Conservation (phyloP, 106 monocot species). For the Allium sativum region DNA sequence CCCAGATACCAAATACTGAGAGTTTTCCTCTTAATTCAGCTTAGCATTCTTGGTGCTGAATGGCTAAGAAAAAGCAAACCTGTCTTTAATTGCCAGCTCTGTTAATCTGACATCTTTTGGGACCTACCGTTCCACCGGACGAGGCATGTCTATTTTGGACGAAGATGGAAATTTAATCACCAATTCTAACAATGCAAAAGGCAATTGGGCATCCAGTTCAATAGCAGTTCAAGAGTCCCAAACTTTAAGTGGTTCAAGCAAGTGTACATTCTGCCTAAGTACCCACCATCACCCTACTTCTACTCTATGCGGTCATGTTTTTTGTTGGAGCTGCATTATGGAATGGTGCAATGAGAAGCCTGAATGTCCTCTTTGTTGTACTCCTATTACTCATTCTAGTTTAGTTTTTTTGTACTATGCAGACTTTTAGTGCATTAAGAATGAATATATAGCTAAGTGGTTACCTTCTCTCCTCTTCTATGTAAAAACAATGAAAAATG, state of each 20-base stretch:
- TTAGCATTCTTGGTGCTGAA: slow-evolving; percentile 91
- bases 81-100: slow-evolving; percentile 81
- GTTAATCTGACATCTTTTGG: slow-evolving; percentile 43
- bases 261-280: slow-evolving; percentile 88
- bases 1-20: slow-evolving; percentile 94
- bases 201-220: slow-evolving; percentile 25
- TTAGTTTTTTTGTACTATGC: slow-evolving; percentile 86
- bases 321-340: slow-evolving; percentile 99
- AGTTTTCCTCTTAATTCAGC: slow-evolving; percentile 86
- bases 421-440: slow-evolving; percentile 50
- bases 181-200: slow-evolving; percentile 29
- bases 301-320: slow-evolving; percentile 85
- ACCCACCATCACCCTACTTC: slow-evolving; percentile 73
- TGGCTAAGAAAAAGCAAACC: slow-evolving; percentile 72
- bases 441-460: too few relatives aligned
- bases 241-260: slow-evolving; percentile 33
- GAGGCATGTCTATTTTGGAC: slow-evolving; percentile 69
- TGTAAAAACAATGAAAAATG: too few relatives aligned
- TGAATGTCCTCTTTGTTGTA: slow-evolving; percentile 91
- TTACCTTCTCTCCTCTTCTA: too few relatives aligned
- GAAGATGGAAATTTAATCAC: slow-evolving; percentile 63
- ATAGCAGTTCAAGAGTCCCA: slow-evolving; percentile 37
- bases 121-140: slow-evolving; percentile 45
- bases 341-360: slow-evolving; percentile 98
- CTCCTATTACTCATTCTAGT: slow-evolving; percentile 78